A percentile compares a stretch with the other conserved stretches of the same genome.
Conservation (phyloP, 805 yeast species). For the Candida easanensis region DNA sequence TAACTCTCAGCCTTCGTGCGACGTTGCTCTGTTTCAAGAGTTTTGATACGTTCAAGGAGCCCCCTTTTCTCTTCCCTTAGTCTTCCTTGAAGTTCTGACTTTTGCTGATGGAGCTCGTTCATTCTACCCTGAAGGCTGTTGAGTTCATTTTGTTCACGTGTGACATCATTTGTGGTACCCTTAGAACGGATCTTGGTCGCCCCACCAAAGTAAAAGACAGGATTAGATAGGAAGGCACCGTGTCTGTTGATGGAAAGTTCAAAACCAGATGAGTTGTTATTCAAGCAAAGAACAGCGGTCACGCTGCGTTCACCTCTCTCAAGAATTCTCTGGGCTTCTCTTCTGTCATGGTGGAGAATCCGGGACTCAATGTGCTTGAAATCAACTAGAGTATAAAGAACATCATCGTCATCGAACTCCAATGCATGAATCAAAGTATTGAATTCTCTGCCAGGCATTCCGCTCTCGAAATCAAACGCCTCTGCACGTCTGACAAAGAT, state of each 20-base stretch:
- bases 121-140: neutral
- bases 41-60: conserved; percentile 1
- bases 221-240: conserved; percentile 51
- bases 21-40: neutral
- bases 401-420: conserved; percentile 49
- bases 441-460: conserved; percentile 40
- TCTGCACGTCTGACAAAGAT: conserved; percentile 56
- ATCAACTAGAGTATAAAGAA: conserved; percentile 65
- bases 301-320: conserved; percentile 38
- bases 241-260: conserved; percentile 36
- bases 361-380: conserved; percentile 54
- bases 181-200: conserved; percentile 15
- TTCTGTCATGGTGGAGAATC: conserved; percentile 49
- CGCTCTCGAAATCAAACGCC: conserved; percentile 47
- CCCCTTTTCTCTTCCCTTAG: conserved; percentile 19
- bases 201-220: conserved; percentile 40
- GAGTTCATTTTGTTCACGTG: conserved; percentile 8
- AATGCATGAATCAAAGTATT: conserved; percentile 61
- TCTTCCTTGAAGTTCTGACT: conserved; percentile 14
- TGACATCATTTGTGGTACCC: conserved; percentile 21
- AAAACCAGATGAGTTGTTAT: conserved; percentile 42
- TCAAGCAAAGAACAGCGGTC: conserved; percentile 38
- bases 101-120: conserved; percentile 11
- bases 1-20: conserved; percentile 27
- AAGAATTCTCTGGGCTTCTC: conserved; percentile 47